Percentiles rank a stretch among this genome's conserved stretches.
Conservation (phyloP, 805 yeast genomes). For the Wickerhamiella cacticola region DNA sequence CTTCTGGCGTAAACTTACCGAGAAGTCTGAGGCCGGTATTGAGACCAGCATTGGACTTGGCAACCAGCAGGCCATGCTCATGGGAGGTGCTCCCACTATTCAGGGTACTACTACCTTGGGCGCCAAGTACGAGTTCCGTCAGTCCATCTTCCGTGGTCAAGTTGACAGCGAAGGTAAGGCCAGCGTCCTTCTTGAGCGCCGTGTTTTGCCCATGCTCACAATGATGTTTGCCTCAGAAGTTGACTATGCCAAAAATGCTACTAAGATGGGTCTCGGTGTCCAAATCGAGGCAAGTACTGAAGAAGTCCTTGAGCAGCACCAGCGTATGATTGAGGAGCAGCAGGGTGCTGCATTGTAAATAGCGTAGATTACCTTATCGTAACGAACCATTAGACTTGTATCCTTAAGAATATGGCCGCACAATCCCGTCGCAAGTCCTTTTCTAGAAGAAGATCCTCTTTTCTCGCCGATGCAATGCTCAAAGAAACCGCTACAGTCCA, state of each 20-base stretch:
- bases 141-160: conserved; percentile 90
- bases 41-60: conserved; percentile 25
- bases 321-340: conserved; percentile 14
- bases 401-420: not conserved
- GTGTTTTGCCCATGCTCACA: conserved; percentile 83
- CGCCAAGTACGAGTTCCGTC: conserved; percentile 96
- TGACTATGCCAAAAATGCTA: conserved; percentile 69
- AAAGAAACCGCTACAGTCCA: conserved; percentile 3
- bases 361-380: not conserved
- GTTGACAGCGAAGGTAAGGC: conserved; percentile 86
- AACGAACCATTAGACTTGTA: not conserved
- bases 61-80: conserved; percentile 52
- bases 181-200: conserved; percentile 80
- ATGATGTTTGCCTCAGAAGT: conserved; percentile 83
- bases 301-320: conserved; percentile 56
- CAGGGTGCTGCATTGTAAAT: conserved; percentile 10
- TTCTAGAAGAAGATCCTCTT: not conserved
- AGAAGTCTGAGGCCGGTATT: conserved; percentile 58
- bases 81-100: conserved; percentile 68
- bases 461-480: conserved; percentile 6
- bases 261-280: conserved; percentile 83
- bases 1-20: conserved; percentile 88
- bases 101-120: conserved; percentile 92
- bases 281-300: conserved; percentile 94
- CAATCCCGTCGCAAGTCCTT: not conserved